These are phyloP conservation scores for Acanthamoeba castellanii DNA, from an alignment of 208 protist genomes.

Conservation along the genomic window DNA sequence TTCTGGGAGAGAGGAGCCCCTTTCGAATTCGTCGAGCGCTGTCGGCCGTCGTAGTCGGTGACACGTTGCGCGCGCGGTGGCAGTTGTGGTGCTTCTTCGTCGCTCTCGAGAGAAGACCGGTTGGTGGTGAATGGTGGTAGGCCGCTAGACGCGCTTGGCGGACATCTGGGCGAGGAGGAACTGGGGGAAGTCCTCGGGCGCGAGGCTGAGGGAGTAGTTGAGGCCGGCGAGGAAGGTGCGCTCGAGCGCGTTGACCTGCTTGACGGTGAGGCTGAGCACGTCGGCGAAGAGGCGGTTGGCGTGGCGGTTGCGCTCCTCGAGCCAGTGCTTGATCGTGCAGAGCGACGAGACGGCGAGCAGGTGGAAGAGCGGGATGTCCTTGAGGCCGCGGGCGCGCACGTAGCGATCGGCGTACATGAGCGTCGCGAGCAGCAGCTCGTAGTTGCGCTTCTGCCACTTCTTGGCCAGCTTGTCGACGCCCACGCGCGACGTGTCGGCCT, in stretches of 20 bases:
- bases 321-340: constrained; percentile 65
- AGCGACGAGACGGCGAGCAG: constrained; percentile 52
- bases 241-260: constrained; percentile 63
- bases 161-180: constrained; percentile 61
- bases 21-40: not conserved
- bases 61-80: too few relatives aligned
- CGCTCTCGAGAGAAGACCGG: constrained; percentile 5
- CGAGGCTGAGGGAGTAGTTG: constrained; percentile 58
- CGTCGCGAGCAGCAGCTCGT: constrained; percentile 52
- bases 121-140: not conserved
- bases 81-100: not conserved
- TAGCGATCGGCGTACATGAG: constrained; percentile 64
- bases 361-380: constrained; percentile 62
- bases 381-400: constrained; percentile 42
- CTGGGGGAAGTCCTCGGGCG: constrained; percentile 47
- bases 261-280: constrained; percentile 62
- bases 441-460: constrained; percentile 69
- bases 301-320: constrained; percentile 67
- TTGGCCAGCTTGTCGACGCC: constrained; percentile 64
- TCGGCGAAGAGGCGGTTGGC: constrained; percentile 67
- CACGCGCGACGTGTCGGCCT: constrained; percentile 61
- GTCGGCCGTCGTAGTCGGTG: too few relatives aligned
- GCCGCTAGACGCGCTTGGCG: not conserved
- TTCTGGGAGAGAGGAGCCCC: not conserved
- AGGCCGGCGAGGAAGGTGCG: constrained; percentile 63